Base-by-base conservation (phyloP, 495 filamentous ascomycete species). In the Aspergillus leporis region DNA sequence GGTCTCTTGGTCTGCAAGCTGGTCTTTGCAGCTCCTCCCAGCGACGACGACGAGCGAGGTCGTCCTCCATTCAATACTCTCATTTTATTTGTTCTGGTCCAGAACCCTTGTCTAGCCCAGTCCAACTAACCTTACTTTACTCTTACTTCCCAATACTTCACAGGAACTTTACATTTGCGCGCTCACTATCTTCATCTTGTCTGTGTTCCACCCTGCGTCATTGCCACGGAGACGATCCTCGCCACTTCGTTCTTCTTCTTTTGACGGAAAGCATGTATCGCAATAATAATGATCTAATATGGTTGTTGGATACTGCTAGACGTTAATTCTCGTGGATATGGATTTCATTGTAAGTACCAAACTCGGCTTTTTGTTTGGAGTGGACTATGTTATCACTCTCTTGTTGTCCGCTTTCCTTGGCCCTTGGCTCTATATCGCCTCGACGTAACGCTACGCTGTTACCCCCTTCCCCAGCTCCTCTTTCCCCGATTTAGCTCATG, bases 311-410 rank as follows among this genome's bases (percentile, higher is more conserved):
- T 54, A 58, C 62, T 67, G 60, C 51, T 66, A 62, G 64, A 67
- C 56, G 63, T 59, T 70, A 66, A 72, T 67, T 59, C 49, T 59
- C 60, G 56, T 66, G 54, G 66, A 68, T 59, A 80, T 80, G 77
- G 77, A 80, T 77, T 78, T 80, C 59, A 78, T 80, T 69, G 77
- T 80, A 57, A 68, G 76, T 73, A 13, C 21, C 18, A 16, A 18
- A 18, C 36, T 28, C 22, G 10, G 22, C 46, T 28, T 9, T 47
- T 28, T 21, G 34, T 22, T 32, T 18, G 8, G 51, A 22, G 14
- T 23, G 30, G 45, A 59, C 46, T 16, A 36, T 46, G 18, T 19
- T 45, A 45, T 45, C 5, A 19, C 16, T 53, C 19, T 60, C 12
- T 46, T 34, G 7, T 34, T 3, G 9, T 40, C 36, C 36, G 10